These are phyloP conservation scores for Malassezia slooffiae DNA, from an alignment of 1,284 basidiomycete species.

Conservation along the genomic window DNA sequence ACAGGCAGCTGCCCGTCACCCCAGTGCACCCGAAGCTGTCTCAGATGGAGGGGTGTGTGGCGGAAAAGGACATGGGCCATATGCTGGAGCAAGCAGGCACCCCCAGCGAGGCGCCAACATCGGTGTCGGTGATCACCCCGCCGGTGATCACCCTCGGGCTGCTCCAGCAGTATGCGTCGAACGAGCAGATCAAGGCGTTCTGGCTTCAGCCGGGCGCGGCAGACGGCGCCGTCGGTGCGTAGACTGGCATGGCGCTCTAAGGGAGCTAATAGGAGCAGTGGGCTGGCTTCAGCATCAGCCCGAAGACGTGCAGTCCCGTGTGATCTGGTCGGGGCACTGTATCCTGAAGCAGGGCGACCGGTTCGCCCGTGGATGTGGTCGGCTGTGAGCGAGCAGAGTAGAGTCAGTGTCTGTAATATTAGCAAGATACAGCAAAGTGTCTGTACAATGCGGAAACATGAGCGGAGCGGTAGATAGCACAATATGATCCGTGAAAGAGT, in stretches of 20 bases:
- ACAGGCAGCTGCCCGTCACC: slow-evolving; percentile 23
- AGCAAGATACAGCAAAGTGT: no score
- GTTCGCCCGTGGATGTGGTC: slow-evolving; percentile 33
- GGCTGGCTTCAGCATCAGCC: slow-evolving; percentile 31
- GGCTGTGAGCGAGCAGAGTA: no score
- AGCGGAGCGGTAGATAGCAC: no score
- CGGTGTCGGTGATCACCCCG: slow-evolving; percentile 40
- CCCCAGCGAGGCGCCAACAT: slow-evolving; percentile 14
- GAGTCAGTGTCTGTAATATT: no score
- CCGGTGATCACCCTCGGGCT: slow-evolving; percentile 31
- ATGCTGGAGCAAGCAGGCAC: slow-evolving; percentile 11
- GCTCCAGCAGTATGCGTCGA: slow-evolving; percentile 23
- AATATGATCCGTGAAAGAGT: no score
- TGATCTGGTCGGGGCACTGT: slow-evolving; percentile 40
- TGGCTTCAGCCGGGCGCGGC: slow-evolving; percentile 30
- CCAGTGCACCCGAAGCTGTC: slow-evolving; percentile 36
- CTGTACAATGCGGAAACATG: no score
- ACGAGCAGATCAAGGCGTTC: slow-evolving; percentile 24
- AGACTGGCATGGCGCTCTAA: no score
- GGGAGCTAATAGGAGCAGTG: slow-evolving; percentile 7
- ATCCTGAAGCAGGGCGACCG: slow-evolving; percentile 37
- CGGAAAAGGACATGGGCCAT: slow-evolving; percentile 9
- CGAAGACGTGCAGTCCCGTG: slow-evolving; percentile 20
- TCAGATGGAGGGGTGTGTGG: slow-evolving; percentile 23
- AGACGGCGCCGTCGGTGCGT: slow-evolving; percentile 2